Percentiles rank a stretch among this genome's conserved stretches.
These are phyloP conservation scores for Ceratocystiopsis sp. DNA, from an alignment of 2,329 filamentous ascomycete species.

Conservation along the genomic window DNA sequence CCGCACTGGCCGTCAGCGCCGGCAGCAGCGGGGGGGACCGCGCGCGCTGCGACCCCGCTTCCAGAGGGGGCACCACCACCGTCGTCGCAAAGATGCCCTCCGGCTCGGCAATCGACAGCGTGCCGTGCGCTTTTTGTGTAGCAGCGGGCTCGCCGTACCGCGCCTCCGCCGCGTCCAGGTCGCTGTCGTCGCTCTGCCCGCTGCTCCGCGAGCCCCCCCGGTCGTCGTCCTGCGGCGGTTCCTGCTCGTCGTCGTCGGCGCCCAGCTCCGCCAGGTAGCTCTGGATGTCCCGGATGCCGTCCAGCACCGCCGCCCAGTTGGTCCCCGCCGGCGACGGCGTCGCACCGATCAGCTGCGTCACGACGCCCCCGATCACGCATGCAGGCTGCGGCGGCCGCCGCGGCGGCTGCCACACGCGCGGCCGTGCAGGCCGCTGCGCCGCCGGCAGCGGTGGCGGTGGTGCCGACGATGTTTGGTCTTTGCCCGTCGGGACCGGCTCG, in stretches of 20 bases:
- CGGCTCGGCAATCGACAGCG: slow-evolving; percentile 8
- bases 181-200: not conserved
- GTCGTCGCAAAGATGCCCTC: slow-evolving; percentile 19
- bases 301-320: slow-evolving; percentile 24
- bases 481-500: no score
- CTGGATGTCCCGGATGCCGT: slow-evolving; percentile 25
- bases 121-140: not conserved
- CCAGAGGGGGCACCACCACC: not conserved
- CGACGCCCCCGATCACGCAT: not conserved
- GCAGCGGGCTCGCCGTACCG: not conserved
- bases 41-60: not conserved
- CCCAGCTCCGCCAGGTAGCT: slow-evolving; percentile 14
- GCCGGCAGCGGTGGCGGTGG: not conserved
- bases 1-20: slow-evolving; percentile 17
- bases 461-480: slow-evolving; percentile 1
- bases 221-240: no score
- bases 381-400: no score
- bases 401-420: not conserved
- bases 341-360: slow-evolving; percentile 3
- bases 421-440: not conserved
- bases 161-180: not conserved
- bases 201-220: no score
- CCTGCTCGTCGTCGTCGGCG: not conserved
- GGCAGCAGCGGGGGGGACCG: slow-evolving; percentile 1
- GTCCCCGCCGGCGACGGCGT: slow-evolving; percentile 20